Evolutionary conservation across 345 rosid genomes (phyloP), one percentile per base, ranked within the genome.

Genomic region (Eucalyptus virginea): DNA sequence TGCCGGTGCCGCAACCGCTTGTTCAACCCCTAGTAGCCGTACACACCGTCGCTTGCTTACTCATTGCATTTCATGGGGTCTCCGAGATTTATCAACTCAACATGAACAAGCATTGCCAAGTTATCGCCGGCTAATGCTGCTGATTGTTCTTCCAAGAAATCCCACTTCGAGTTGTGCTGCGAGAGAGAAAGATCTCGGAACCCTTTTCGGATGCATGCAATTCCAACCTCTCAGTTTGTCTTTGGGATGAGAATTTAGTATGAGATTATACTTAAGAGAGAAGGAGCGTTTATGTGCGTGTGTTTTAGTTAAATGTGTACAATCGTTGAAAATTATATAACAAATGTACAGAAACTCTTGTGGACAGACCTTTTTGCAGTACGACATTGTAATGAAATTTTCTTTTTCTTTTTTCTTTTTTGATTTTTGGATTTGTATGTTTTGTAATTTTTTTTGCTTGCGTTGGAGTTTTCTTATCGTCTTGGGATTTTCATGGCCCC

Each of bases 1-100:
- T 98, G 99, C 88, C 92, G 92, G 67, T 98, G 99, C 89, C 91
- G 90, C 87, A 94, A 94, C 86, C 96, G 94, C 86, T 94, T 95
- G 54, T 98, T 93, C 91, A 98, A 96, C 90, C 99, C 99, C 88
- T 96, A 42, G 91, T 96, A 42, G 90, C 32, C 42, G 26, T 42
- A 3, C 30, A 40, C 85, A 11, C 47, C 1, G 13, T 34, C 44
- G 21, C 81, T 72, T 34, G 24, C 11, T 72, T 18, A 5, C 81
- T 19, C 6, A 72, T 4, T 69, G 5, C 40, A 37, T 72, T 34
- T 34, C 47, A 23, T 77, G 14, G 47, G 85, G 30, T 24, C 30
- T 40, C 85, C 85, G 28, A 77, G 47, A 40, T 77, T 40, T 77
- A 11, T 77, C 85, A 37, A 77, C 85, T 77, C 24, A 40, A 40